Conservation (phyloP, 1,284 basidiomycete genomes). For the Thecaphora thlaspeos region DNA sequence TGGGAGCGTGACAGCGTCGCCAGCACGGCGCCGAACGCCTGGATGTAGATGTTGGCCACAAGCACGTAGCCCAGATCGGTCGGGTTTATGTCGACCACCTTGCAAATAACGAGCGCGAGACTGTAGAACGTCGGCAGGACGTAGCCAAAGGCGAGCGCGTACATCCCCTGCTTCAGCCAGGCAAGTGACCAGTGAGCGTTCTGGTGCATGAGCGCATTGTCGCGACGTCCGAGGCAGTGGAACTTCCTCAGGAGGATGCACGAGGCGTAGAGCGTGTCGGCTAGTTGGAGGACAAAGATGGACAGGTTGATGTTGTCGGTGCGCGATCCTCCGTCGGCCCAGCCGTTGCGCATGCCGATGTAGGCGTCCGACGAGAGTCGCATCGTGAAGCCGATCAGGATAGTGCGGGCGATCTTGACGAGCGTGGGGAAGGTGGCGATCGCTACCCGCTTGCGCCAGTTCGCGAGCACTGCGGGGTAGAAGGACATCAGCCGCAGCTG, state of each 20-base stretch:
- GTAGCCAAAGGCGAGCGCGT: slow-evolving; percentile 31
- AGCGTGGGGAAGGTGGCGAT: slow-evolving; percentile 27
- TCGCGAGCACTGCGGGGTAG: slow-evolving; percentile 31
- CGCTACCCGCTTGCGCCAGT: slow-evolving; percentile 19
- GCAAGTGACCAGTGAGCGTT: not conserved
- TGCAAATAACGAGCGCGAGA: slow-evolving; percentile 23
- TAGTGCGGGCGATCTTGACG: slow-evolving; percentile 28
- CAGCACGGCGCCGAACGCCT: slow-evolving; percentile 33
- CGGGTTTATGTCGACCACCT: slow-evolving; percentile 9
- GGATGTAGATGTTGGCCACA: slow-evolving; percentile 42
- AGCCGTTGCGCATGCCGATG: not conserved
- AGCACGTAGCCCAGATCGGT: slow-evolving; percentile 38
- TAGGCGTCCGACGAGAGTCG: slow-evolving; percentile 7
- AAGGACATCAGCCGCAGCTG: slow-evolving; percentile 34
- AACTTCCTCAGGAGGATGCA: slow-evolving; percentile 31
- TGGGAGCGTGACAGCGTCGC: slow-evolving; percentile 26
- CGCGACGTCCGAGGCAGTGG: slow-evolving; percentile 28
- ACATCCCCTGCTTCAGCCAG: slow-evolving; percentile 26
- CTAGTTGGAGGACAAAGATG: slow-evolving; percentile 30
- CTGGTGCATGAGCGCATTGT: slow-evolving; percentile 28
- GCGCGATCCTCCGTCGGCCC: slow-evolving; percentile 7
- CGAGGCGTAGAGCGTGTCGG: slow-evolving; percentile 30
- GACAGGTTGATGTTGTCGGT: slow-evolving; percentile 26
- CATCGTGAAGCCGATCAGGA: slow-evolving; percentile 28
- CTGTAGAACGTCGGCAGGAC: slow-evolving; percentile 31